phyloP scores from a whole-genome alignment of 768 basidiomycete species.

The Collybiopsis luxurians region DNA sequence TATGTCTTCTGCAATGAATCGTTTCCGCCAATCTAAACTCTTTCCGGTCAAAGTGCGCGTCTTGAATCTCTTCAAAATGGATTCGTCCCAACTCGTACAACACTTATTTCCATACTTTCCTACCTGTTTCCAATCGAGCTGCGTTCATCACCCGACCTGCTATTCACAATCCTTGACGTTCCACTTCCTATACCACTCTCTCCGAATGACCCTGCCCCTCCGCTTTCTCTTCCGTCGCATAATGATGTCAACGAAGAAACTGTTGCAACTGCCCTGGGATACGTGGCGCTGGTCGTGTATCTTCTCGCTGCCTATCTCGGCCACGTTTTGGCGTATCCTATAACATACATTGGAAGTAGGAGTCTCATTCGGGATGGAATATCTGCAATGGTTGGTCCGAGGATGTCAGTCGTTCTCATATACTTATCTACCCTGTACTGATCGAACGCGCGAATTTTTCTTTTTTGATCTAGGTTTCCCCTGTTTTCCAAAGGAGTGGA shows the following conservation, averaged over 20 bases:
- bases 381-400: slow-evolving; percentile 91
- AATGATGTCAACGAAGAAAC: slow-evolving; percentile 80
- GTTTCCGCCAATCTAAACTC: slow-evolving; percentile 5
- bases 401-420: slow-evolving; percentile 61
- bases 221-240: slow-evolving; percentile 61
- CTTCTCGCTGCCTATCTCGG: slow-evolving; percentile 78
- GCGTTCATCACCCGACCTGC: slow-evolving; percentile 76
- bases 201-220: slow-evolving; percentile 79
- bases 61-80: slow-evolving; percentile 45
- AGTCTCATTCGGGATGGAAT: slow-evolving; percentile 92
- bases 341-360: slow-evolving; percentile 87
- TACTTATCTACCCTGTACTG: too few relatives aligned
- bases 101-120: slow-evolving; percentile 68
- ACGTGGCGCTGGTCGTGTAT: slow-evolving; percentile 84
- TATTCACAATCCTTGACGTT: slow-evolving; percentile 82
- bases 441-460: not conserved
- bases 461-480: slow-evolving; percentile 68
- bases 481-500: slow-evolving; percentile 94
- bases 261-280: slow-evolving; percentile 88
- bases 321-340: slow-evolving; percentile 78
- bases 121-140: slow-evolving; percentile 89
- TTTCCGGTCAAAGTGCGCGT: slow-evolving; percentile 36
- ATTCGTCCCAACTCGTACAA: slow-evolving; percentile 54
- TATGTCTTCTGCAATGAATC: slow-evolving; percentile 17
- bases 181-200: slow-evolving; percentile 88